Evolutionary conservation across 1,284 basidiomycete genomes (phyloP).

Genomic region (Xerocomus amazonicus): DNA sequence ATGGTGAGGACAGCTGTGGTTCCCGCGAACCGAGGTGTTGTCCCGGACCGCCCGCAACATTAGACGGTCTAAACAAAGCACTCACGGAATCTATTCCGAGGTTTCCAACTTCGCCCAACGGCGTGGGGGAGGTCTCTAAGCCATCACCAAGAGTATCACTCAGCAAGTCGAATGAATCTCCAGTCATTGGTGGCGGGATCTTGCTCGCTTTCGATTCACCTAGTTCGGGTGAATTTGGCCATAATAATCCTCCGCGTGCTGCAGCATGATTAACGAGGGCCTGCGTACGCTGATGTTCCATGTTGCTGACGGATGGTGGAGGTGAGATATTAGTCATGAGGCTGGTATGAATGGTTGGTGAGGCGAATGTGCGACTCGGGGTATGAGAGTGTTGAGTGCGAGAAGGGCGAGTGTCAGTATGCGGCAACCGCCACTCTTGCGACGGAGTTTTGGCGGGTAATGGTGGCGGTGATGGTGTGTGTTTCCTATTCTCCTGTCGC

Average conservation of each 20-base stretch:
- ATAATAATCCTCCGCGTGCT: conserved; percentile 45
- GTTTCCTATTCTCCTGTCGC: conserved; percentile 16
- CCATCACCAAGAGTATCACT: conserved; percentile 2
- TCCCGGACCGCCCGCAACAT: not conserved
- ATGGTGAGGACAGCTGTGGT: conserved; percentile 6
- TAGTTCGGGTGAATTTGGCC: conserved; percentile 51
- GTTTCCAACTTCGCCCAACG: not conserved
- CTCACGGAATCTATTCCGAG: not conserved
- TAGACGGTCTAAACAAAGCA: not conserved
- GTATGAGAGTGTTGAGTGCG: conserved; percentile 18
- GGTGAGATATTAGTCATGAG: conserved; percentile 18
- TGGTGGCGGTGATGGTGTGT: conserved; percentile 41
- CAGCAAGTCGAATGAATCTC: conserved; percentile 18
- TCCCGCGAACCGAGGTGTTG: conserved; percentile 4
- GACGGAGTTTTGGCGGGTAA: conserved; percentile 38
- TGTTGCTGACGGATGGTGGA: conserved; percentile 20
- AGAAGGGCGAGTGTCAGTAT: conserved; percentile 12
- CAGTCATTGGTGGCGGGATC: conserved; percentile 22
- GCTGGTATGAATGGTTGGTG: conserved; percentile 21
- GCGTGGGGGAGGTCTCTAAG: not conserved
- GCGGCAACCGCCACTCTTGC: conserved; percentile 5
- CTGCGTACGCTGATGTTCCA: conserved; percentile 48
- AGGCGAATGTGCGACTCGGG: conserved; percentile 14
- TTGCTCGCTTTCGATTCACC: not conserved
- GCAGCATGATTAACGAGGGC: conserved; percentile 55